Conservation (phyloP, 2,329 filamentous ascomycete species). For the Phialocephala subalpina region DNA sequence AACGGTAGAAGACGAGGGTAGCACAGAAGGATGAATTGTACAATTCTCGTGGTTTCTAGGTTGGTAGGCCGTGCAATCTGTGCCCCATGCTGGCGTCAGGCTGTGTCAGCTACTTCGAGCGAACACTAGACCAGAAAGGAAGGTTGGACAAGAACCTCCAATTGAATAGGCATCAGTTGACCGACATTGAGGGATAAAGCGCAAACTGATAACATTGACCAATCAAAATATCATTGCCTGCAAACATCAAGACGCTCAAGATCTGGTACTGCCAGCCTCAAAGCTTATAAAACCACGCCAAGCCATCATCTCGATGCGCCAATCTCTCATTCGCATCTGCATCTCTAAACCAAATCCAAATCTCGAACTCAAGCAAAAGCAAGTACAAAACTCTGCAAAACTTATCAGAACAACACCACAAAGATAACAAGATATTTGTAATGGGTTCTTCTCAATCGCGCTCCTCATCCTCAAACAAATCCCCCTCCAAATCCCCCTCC, state of each 20-base stretch:
- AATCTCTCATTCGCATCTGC: not conserved
- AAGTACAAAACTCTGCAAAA: not conserved
- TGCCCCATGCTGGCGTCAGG: too few relatives aligned
- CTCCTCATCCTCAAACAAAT: too few relatives aligned
- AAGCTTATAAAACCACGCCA: not conserved
- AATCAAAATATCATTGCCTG: not conserved
- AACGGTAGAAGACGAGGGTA: too few relatives aligned
- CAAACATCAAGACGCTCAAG: not conserved
- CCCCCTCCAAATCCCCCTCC: not conserved
- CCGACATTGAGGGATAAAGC: not conserved
- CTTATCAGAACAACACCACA: not conserved
- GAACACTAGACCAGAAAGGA: not conserved
- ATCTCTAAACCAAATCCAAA: too few relatives aligned
- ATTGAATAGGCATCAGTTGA: not conserved
- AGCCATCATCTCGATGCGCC: not conserved
- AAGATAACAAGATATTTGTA: conserved; percentile 3
- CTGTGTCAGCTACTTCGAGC: too few relatives aligned
- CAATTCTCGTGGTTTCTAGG: too few relatives aligned
- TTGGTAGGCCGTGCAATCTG: too few relatives aligned
- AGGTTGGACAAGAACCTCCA: not conserved
- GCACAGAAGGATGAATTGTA: too few relatives aligned
- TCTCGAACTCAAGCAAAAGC: not conserved
- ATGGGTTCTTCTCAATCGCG: conserved; percentile 5
- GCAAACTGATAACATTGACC: not conserved
- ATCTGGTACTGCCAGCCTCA: not conserved